phyloP scores from a whole-genome alignment of 805 yeast genomes.

The Cyberlindnera americana region DNA sequence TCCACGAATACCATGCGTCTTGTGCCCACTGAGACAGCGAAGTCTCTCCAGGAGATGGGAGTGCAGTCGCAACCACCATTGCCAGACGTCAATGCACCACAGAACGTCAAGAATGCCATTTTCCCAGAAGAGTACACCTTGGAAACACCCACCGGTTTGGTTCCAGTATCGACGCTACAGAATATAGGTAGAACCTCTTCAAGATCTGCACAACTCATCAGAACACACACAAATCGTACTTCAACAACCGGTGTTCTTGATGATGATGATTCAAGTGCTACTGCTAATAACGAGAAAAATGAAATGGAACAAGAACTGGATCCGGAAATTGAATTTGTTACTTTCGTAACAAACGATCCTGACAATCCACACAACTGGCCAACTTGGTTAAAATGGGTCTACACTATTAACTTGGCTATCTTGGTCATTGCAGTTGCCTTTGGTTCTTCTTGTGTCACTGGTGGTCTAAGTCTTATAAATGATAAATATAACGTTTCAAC shows the following conservation, averaged over 20 bases:
- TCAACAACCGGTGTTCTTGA: conserved; percentile 10
- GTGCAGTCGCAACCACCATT: conserved; percentile 49
- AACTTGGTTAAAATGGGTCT: conserved; percentile 49
- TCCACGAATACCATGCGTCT: conserved; percentile 31
- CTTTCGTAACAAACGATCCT: conserved; percentile 75
- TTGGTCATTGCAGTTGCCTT: conserved; percentile 88
- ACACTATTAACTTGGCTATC: conserved; percentile 64
- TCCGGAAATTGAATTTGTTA: conserved; percentile 78
- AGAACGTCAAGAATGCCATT: conserved; percentile 54
- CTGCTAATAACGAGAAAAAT: conserved; percentile 29
- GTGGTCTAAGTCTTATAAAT: conserved; percentile 68
- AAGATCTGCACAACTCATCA: conserved; percentile 29
- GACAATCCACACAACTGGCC: conserved; percentile 91
- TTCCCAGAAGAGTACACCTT: conserved; percentile 91
- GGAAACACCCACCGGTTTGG: conserved; percentile 87
- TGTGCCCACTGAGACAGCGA: conserved; percentile 67
- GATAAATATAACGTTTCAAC: conserved; percentile 65
- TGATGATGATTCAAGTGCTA: conserved; percentile 29
- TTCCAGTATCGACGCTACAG: conserved; percentile 71
- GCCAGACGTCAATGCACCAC: conserved; percentile 57
- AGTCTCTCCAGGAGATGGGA: conserved; percentile 63
- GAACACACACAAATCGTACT: conserved; percentile 32
- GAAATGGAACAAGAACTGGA: conserved; percentile 39
- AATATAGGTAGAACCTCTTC: conserved; percentile 53
- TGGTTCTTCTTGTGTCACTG: conserved; percentile 89